Evolutionary conservation across 2,329 filamentous ascomycete species (phyloP).

Genomic region (Pestalotiopsis sp.): DNA sequence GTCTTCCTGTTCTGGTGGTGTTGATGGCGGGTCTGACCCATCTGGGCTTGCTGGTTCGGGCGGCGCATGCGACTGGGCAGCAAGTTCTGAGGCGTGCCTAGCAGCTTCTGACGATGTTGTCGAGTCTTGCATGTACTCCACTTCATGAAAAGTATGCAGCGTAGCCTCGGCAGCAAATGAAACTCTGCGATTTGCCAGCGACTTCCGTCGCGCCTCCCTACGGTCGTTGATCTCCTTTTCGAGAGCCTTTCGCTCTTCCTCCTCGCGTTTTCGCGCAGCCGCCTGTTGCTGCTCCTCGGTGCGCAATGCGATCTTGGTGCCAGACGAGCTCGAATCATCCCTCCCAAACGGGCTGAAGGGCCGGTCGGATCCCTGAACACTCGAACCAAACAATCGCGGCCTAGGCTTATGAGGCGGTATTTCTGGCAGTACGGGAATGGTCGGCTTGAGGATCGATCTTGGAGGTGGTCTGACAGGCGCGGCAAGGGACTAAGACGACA

Average conservation of each 20-base stretch:
- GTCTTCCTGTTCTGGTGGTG: conserved; percentile 65
- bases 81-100: conserved; percentile 68
- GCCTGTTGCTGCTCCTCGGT: conserved; percentile 74
- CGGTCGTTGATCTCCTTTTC: conserved; percentile 70
- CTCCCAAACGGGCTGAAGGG: conserved; percentile 48
- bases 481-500: conserved; percentile 52
- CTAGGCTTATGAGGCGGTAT: conserved; percentile 69
- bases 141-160: conserved; percentile 93
- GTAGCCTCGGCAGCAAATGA: conserved; percentile 98
- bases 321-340: conserved; percentile 34
- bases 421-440: conserved; percentile 67
- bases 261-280: conserved; percentile 69
- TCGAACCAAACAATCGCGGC: conserved; percentile 50
- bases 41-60: conserved; percentile 38
- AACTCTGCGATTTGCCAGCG: conserved; percentile 87
- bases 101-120: conserved; percentile 80
- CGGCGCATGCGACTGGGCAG: conserved; percentile 28
- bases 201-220: conserved; percentile 88
- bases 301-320: conserved; percentile 64
- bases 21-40: conserved; percentile 61
- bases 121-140: conserved; percentile 86
- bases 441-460: conserved; percentile 80
- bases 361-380: conserved; percentile 41
- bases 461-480: conserved; percentile 53
- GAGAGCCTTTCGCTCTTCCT: conserved; percentile 60